Evolutionary conservation across 306 rosid genomes (phyloP), one percentile per base, ranked within the genome.

Genomic region (Purshia tridentata): DNA sequence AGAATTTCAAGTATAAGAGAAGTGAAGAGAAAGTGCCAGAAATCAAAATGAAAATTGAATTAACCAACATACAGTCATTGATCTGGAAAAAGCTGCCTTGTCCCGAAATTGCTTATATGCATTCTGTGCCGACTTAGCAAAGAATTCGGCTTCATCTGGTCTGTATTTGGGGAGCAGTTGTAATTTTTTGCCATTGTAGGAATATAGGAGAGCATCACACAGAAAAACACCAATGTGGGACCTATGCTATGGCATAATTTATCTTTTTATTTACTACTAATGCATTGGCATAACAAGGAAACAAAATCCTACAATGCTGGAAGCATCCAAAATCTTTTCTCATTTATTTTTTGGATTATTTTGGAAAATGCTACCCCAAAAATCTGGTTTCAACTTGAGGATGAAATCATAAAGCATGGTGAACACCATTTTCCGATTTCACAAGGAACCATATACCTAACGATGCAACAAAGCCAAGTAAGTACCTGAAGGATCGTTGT

Each of bases 91-190:
- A 6, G 98, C 98, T 39, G 98, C 96, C 81, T 91, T 93, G 72
- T 93, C 97, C 15, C 92, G 91, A 72, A 91, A 93, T 80, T 91
- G 97, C 72, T 76, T 82, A 82, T 91, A 93, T 67, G 89, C 80
- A 76, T 85, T 78, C 75, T 78, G 92, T 18, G 88, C 96, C 48
- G 86, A 91, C 73, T 88, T 82, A 70, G 98, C 88, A 80, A 93
- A 93, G 65, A 93, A 81, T 75, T 91, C 92, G 18, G 96, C 98
- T 85, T 93, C 98, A 20, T 93, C 92, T n/a, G 89, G 85, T 71
- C 98, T 91, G 90, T 58, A 83, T 16, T 3, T 49, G 56, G 6
- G 48, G 35, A 60, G 18, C 48, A 47, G 18, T 13, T 1, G 11
- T 11, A 23, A 64, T 2, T 49, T 54, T 2, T 35, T 8, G 29